Base-by-base conservation (phyloP, 225 moss, liverwort and hornwort species). In the Marchantia polymorpha region DNA sequence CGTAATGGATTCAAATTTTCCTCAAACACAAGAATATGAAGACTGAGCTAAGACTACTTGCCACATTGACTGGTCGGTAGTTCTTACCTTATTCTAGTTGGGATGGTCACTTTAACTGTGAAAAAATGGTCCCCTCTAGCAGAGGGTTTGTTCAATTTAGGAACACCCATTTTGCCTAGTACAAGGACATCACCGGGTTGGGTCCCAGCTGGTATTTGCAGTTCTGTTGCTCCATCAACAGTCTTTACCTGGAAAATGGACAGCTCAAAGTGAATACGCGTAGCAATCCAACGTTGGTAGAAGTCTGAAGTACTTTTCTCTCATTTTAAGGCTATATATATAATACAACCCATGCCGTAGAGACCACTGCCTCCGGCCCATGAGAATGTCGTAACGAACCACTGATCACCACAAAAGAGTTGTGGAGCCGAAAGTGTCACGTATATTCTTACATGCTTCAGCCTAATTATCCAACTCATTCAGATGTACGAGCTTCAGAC, bases 151-250 rank as follows among this genome's bases (percentile, higher is more conserved):
- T 95, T 99, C 77, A 99, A 56, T 84, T 95, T 99, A 4, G 97
- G 97, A 16, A 89, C 94, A 82, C 97, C 97, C 31, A 90, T 87
- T 85, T 91, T 99, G 30, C 92, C 86, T 83, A 99, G 88, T 79
- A 99, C 93, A 16, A 99, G 83, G 48, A 92, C 76, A 86, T 99
- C 97, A 77, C 93, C 93, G 85, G 97, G 97, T 86, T 99, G 97
- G 13, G 92, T 99, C 82, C 97, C 97, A 83, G 68, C 84, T 70
- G 97, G 95, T 72, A 99, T 84, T 84, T 90, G 90, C 79, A 99
- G 87, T 46, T 95, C 97, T 81, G 83, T 89, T 12, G 67, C 56
- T 70, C 97, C 94, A 81, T 95, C 91, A 55, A 99, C 95, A 64
- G 92, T 94, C 78, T 92, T 95, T 29, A 95, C 97, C 94, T 97